These are phyloP conservation scores for Podospora comata DNA, from an alignment of 495 filamentous ascomycete genomes.

Conservation along the genomic window DNA sequence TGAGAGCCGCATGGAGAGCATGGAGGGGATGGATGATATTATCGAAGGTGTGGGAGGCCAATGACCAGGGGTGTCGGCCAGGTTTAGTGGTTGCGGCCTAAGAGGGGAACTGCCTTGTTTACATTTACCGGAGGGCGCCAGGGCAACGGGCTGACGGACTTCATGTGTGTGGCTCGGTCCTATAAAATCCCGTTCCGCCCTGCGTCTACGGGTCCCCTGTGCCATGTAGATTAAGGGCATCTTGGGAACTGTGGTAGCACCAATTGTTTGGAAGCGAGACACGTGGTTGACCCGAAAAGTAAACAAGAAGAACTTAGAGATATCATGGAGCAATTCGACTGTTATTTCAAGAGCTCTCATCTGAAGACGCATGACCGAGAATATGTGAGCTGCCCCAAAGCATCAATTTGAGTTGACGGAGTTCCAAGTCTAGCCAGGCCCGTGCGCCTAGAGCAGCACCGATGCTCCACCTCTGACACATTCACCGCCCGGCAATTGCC, in stretches of 20 bases:
- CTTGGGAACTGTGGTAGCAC: neutral
- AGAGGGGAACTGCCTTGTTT: slow-evolving; percentile 18
- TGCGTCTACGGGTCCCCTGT: neutral
- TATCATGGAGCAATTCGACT: no score
- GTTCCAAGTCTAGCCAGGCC: neutral
- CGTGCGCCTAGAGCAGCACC: neutral
- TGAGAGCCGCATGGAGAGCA: slow-evolving; percentile 16
- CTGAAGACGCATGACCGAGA: neutral
- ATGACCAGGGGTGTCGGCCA: slow-evolving; percentile 3
- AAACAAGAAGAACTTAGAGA: neutral
- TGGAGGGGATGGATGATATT: slow-evolving; percentile 1
- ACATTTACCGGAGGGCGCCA: slow-evolving; percentile 17
- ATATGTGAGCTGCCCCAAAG: no score
- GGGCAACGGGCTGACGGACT: slow-evolving; percentile 14
- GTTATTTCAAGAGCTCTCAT: neutral
- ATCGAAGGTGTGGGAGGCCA: neutral
- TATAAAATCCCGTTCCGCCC: slow-evolving; percentile 14
- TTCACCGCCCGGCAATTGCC: slow-evolving; percentile 23
- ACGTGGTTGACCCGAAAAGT: neutral
- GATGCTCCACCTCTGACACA: slow-evolving; percentile 10
- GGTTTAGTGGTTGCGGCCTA: slow-evolving; percentile 15
- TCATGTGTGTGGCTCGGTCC: slow-evolving; percentile 10
- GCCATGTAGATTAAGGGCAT: neutral
- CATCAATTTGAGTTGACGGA: neutral
- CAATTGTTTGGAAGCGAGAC: neutral